Base-by-base conservation (phyloP, 176 grass and related monocot genomes). In the Oryza officinalis region DNA sequence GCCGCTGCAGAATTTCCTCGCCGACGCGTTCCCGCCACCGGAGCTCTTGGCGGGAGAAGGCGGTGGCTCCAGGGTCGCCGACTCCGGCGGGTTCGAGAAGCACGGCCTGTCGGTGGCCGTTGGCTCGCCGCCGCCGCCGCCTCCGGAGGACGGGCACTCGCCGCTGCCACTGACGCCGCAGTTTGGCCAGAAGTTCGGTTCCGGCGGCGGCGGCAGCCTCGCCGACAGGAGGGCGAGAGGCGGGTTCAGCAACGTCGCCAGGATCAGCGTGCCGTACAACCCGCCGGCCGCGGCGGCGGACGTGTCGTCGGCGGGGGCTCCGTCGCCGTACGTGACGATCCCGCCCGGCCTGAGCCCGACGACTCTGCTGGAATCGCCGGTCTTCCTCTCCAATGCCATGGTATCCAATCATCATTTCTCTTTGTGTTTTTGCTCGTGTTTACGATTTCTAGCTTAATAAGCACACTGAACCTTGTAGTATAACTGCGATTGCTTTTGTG, bases 351-450 rank as follows among this genome's bases (percentile, higher is more conserved):
- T 94, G 25, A 94, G 92, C 59, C 92, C 92, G 3, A 88, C 92
- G 43, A 77, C 87, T 5, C 72, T 94, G 63, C 49, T 94, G 66
- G 92, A 94, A 20, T 92, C 92, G 41, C 92, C 92, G 0, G 82
- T 94, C 31, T 94, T 94, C 86, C 75, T 94, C 60, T 92, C 92
- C n/a, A 94, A 92, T 77, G 76, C 82, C 59, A 80, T 90, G 92
- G 92, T 94, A 92, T 57, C 85, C 1, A 66, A 66, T 17, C 31
- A 13, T 47, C 44, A 13, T 13, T 45, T 13, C 0, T 45, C 11
- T 12, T 3, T 44, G 7, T 20, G 2, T 38, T 14, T 4, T 11
- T 64, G 75, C 65, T 38, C 22, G 46, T 75, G 14, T 2, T 46
- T 87, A 32, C 17, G 5, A 22, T 79, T 61, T 30, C 38, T 26